Base-by-base conservation (phyloP, 2,329 filamentous ascomycete species). In the Alternaria alternata region DNA sequence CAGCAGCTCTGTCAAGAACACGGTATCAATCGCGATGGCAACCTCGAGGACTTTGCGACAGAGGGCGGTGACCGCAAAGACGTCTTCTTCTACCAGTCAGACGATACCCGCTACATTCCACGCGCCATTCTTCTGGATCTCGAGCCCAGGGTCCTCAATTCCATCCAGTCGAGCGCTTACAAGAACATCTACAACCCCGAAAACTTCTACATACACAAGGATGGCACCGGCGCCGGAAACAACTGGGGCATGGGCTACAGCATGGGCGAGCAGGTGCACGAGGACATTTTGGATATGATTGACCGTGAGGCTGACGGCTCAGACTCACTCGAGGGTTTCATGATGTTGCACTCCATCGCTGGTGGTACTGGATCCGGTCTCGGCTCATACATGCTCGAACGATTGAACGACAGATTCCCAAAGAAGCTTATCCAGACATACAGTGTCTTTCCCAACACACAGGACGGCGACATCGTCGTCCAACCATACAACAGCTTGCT, bases 361-460 rank as follows among this genome's bases (percentile, higher is more conserved):
- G 95, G 95, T 63, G 95, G 95, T 58, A 99, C 95, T 18, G 95
- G 95, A 8, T 97, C 94, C 22, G 95, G 95, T n/a, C 81, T 99
- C 46, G 95, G 95, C 24, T 97, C 93, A 28, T 99, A 96, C 75
- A 86, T 99, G 62, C 88, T 99, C 18, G 96, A 99, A 81, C 87
- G 93, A 65, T 89, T 99, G 79, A 99, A 99, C 78, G 95, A 99
- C 79, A 88, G 94, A 51, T 99, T 98, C 71, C 95, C 96, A 36
- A 99, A 99, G 82, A 99, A 99, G 84, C 89, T 99, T 66, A 97
- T 99, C 59, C 95, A 99, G 81, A 98, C 95, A 42, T 99, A 99
- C 81, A 98, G 94, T 0, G 96, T 99, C 53, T 99, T 99, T 72
- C 94, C 95, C 2, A 95, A 98, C 78, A 96, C 92, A 0, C 92